Conservation (phyloP, 305 asterid genomes). For the Solanum chacoense region DNA sequence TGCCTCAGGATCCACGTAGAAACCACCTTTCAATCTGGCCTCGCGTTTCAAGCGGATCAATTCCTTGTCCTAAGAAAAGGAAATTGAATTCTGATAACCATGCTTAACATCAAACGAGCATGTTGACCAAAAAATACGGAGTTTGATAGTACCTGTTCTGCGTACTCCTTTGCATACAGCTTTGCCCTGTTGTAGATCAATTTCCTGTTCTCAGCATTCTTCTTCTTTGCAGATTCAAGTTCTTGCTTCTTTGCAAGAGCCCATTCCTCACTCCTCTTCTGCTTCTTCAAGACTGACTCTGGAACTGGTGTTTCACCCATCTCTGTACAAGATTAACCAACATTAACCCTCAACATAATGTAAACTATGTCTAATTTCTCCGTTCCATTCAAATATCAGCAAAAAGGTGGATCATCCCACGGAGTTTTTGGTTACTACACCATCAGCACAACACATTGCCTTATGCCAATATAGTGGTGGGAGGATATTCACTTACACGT, state of each 20-base stretch:
- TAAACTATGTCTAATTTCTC: neutral
- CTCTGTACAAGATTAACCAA: neutral
- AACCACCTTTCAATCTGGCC: constrained; percentile 75
- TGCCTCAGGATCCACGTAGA: constrained; percentile 70
- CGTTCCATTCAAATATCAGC: neutral
- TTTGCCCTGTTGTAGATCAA: constrained; percentile 52
- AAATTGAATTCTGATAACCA: neutral
- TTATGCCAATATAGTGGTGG: neutral
- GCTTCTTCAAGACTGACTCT: constrained; percentile 66
- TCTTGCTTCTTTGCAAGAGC: constrained; percentile 54
- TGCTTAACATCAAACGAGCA: neutral
- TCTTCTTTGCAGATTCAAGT: constrained; percentile 34
- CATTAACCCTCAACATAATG: no score
- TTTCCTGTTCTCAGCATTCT: constrained; percentile 51
- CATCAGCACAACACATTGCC: neutral
- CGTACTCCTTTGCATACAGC: constrained; percentile 51
- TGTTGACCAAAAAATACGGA: neutral
- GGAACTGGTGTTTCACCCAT: constrained; percentile 32
- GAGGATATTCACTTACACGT: neutral
- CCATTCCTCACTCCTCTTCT: constrained; percentile 66
- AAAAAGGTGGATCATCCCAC: neutral
- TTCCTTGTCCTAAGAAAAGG: constrained; percentile 38
- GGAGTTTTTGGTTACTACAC: neutral
- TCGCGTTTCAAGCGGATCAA: constrained; percentile 59
- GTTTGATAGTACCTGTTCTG: constrained; percentile 27